Percentiles rank a stretch among this genome's conserved stretches.
Conservation (phyloP, 805 yeast genomes). For the Nematodospora valgi region DNA sequence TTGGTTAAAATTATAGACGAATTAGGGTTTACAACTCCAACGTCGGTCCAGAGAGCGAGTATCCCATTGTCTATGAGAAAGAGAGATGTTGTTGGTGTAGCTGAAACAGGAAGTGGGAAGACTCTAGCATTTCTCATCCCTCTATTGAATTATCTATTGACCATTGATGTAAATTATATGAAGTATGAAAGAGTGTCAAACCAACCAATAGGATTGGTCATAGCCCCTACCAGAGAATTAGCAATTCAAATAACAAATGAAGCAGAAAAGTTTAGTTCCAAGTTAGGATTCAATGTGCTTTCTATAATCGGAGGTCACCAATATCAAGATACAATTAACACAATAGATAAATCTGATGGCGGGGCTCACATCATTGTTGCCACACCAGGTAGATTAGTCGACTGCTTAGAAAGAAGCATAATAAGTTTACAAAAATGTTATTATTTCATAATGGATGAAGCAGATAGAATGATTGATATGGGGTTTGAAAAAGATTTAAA, state of each 20-base stretch:
- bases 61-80: slow-evolving; percentile 63
- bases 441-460: slow-evolving; percentile 84
- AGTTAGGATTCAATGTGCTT: slow-evolving; percentile 44
- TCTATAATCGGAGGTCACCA: slow-evolving; percentile 90
- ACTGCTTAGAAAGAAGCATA: slow-evolving; percentile 68
- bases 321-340: slow-evolving; percentile 64
- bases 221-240: slow-evolving; percentile 93
- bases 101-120: slow-evolving; percentile 96
- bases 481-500: slow-evolving; percentile 85
- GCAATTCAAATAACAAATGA: slow-evolving; percentile 82
- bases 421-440: slow-evolving; percentile 58
- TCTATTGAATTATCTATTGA: slow-evolving; percentile 48
- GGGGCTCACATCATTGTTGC: slow-evolving; percentile 84
- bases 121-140: slow-evolving; percentile 84
- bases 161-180: slow-evolving; percentile 31
- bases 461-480: slow-evolving; percentile 93
- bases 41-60: slow-evolving; percentile 89
- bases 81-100: slow-evolving; percentile 81
- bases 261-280: slow-evolving; percentile 47
- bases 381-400: slow-evolving; percentile 90
- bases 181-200: slow-evolving; percentile 39
- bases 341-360: slow-evolving; percentile 42
- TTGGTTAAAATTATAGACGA: slow-evolving; percentile 28
- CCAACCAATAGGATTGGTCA: slow-evolving; percentile 73
- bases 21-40: slow-evolving; percentile 61